phyloP scores from a whole-genome alignment of 306 rosid species.

The Dryas alaskensis region DNA sequence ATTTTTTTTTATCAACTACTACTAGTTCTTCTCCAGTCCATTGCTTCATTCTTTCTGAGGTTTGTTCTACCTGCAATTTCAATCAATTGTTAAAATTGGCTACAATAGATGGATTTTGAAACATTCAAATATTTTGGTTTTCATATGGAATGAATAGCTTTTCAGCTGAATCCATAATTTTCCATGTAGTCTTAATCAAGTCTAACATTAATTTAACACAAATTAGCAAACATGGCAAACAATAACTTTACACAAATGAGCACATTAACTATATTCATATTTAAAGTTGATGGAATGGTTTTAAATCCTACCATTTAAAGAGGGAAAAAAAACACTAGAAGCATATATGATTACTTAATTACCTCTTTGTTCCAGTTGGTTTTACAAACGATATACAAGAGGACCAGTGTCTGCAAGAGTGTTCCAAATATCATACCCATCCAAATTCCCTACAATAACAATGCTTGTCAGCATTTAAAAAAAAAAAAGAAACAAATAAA shows the following conservation, averaged over 20 bases:
- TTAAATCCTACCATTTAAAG: too few species aligned
- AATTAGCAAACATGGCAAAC: too few species aligned
- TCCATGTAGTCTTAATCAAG: too few species aligned
- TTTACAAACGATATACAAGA: conserved; percentile 51
- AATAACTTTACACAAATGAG: too few species aligned
- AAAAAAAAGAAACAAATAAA: background rate
- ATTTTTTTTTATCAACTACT: background rate
- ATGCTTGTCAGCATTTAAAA: background rate
- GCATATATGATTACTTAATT: conserved; percentile 1
- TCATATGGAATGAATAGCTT: too few species aligned
- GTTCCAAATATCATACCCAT: conserved; percentile 91
- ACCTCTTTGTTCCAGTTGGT: conserved; percentile 94
- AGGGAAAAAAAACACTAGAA: background rate
- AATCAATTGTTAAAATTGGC: background rate
- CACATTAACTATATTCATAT: too few species aligned
- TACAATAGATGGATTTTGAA: background rate
- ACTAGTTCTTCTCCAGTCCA: conserved; percentile 62
- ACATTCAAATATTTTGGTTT: too few species aligned
- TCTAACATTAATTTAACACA: too few species aligned
- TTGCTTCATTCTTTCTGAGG: conserved; percentile 63
- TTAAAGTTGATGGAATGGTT: background rate
- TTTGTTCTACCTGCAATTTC: conserved; percentile 71
- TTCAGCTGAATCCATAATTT: too few species aligned
- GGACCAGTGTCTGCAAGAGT: conserved; percentile 67
- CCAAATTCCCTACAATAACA: conserved; percentile 80